phyloP scores from a whole-genome alignment of 2,329 filamentous ascomycete species.

The Aspergillus thermomutatus region DNA sequence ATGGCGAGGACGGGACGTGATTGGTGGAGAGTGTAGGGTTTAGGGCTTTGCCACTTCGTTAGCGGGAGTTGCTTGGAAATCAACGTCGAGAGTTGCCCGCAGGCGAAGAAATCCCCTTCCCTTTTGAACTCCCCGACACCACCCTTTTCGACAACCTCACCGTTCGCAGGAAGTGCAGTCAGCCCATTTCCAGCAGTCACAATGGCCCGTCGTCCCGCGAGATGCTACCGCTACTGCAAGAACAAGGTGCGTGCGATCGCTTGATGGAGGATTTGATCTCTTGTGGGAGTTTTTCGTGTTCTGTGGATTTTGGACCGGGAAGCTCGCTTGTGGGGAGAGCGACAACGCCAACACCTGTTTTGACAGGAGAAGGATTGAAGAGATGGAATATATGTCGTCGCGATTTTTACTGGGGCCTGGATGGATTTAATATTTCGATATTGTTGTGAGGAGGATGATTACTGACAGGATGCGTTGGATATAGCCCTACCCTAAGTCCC shows the following conservation, averaged over 20 bases:
- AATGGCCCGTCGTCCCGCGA: conserved; percentile 99
- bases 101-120: conserved; percentile 24
- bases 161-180: conserved; percentile 48
- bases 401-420: background rate
- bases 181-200: conserved; percentile 61
- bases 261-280: conserved; percentile 14
- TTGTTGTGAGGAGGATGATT: conserved; percentile 3
- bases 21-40: conserved; percentile 36
- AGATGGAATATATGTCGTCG: background rate
- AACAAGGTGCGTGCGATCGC: conserved; percentile 76
- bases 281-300: conserved; percentile 18
- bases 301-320: conserved; percentile 20
- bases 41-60: conserved; percentile 43
- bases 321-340: conserved; percentile 31
- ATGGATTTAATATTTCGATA: conserved; percentile 8
- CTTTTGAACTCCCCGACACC: conserved; percentile 32
- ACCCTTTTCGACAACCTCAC: conserved; percentile 32
- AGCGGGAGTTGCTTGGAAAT: conserved; percentile 43
- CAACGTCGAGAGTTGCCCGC: conserved; percentile 30
- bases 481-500: conserved; percentile 97
- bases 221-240: conserved; percentile 99
- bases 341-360: conserved; percentile 4
- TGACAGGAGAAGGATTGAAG: background rate
- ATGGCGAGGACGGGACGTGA: conserved; percentile 13
- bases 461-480: conserved; percentile 20